A percentile compares a stretch with the other conserved stretches of the same genome.
These are phyloP conservation scores for Escallonia rubra DNA, from an alignment of 129 eudicot genomes.

Conservation along the genomic window DNA sequence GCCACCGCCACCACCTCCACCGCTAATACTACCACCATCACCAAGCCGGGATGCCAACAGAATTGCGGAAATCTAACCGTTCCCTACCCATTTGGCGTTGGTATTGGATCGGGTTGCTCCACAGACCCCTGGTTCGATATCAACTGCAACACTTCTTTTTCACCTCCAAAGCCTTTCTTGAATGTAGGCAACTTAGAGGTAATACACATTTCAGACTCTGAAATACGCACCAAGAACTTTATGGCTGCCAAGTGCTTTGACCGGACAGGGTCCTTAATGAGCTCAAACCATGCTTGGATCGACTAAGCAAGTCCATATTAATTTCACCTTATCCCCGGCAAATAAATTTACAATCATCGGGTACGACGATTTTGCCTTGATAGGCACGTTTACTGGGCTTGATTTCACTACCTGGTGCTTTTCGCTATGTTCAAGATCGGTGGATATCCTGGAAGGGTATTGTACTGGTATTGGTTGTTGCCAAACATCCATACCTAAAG, in stretches of 20 bases:
- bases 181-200: background rate
- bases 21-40: too few species aligned
- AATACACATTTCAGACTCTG: constrained; percentile 13
- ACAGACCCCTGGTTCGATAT: constrained; percentile 10
- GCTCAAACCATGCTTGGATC: background rate
- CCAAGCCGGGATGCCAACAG: constrained; percentile 17
- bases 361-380: constrained; percentile 34
- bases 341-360: constrained; percentile 38
- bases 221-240: constrained; percentile 18
- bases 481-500: constrained; percentile 31
- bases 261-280: background rate
- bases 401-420: constrained; percentile 38
- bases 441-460: constrained; percentile 21
- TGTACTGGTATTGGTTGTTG: constrained; percentile 48
- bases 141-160: constrained; percentile 6
- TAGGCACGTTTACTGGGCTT: background rate
- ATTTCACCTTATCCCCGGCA: constrained; percentile 26
- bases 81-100: constrained; percentile 32
- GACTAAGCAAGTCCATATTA: constrained; percentile 14
- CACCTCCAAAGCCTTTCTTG: constrained; percentile 22
- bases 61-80: constrained; percentile 23
- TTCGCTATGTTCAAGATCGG: constrained; percentile 22
- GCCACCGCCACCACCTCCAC: too few species aligned
- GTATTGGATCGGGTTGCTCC: constrained; percentile 20
- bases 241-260: constrained; percentile 19